Percentiles rank a stretch among this genome's conserved stretches.
phyloP scores from a whole-genome alignment of 2,329 filamentous ascomycete species.

The Biscogniauxia marginata region DNA sequence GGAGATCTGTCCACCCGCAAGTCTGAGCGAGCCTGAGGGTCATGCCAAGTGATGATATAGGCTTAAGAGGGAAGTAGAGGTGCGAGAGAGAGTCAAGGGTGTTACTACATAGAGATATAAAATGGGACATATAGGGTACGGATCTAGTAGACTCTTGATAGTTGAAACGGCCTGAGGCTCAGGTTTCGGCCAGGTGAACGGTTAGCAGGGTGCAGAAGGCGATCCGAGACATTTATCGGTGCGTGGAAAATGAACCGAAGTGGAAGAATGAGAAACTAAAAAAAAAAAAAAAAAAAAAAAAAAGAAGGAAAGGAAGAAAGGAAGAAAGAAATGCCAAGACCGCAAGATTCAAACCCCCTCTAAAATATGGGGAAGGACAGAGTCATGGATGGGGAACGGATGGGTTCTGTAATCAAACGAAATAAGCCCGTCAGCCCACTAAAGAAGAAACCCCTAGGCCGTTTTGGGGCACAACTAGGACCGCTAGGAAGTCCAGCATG shows the following conservation, averaged over 20 bases:
- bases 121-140: background rate
- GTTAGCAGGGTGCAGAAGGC: constrained; percentile 14
- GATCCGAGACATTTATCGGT: constrained; percentile 14
- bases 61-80: background rate
- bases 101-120: background rate
- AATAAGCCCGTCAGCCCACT: constrained; percentile 4
- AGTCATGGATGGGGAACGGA: constrained; percentile 4
- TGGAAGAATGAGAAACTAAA: background rate
- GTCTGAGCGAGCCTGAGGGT: background rate
- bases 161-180: constrained; percentile 23
- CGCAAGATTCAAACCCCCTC: constrained; percentile 3
- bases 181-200: constrained; percentile 15
- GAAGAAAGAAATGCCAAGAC: constrained; percentile 14
- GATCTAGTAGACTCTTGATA: background rate
- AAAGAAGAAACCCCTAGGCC: background rate
- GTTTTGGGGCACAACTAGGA: background rate
- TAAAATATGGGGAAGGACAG: background rate
- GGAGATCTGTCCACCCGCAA: background rate
- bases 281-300: background rate
- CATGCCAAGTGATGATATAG: background rate
- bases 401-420: constrained; percentile 18
- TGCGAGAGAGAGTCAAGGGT: background rate
- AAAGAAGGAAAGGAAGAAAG: constrained; percentile 8
- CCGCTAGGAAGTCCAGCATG: background rate
- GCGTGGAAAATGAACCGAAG: too few species aligned